Percentiles rank a stretch among this genome's conserved stretches.
phyloP scores from a whole-genome alignment of 2,329 filamentous ascomycete species.

The Aureobasidium lini region DNA sequence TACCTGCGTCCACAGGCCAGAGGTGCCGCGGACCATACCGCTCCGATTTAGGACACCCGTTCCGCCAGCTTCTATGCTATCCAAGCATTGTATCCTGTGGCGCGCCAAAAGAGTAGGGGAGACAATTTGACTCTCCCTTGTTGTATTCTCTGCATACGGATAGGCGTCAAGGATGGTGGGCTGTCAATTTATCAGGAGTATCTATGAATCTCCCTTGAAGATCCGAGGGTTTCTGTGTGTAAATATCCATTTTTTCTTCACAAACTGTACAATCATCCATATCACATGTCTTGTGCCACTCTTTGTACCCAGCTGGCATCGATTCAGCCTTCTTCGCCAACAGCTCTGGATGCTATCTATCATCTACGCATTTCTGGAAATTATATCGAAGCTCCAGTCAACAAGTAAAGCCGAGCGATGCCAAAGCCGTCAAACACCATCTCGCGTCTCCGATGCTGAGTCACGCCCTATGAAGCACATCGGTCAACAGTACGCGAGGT shows the following conservation, averaged over 20 bases:
- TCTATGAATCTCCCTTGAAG: not conserved
- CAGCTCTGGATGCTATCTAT: too few relatives aligned
- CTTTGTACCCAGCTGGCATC: too few relatives aligned
- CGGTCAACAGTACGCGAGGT: too few relatives aligned
- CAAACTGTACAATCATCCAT: not conserved
- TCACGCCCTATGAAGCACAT: too few relatives aligned
- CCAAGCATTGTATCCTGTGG: not conserved
- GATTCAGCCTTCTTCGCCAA: not conserved
- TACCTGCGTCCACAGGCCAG: not conserved
- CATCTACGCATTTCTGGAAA: too few relatives aligned
- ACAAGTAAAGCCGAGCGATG: too few relatives aligned
- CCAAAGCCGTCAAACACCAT: too few relatives aligned
- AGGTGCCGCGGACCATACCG: slow-evolving; percentile 1
- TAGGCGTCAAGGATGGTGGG: slow-evolving; percentile 7
- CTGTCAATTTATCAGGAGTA: slow-evolving; percentile 6
- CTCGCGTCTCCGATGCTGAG: too few relatives aligned
- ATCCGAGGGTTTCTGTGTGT: slow-evolving; percentile 4
- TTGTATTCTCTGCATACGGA: slow-evolving; percentile 13
- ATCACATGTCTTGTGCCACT: not conserved
- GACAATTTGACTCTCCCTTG: not conserved
- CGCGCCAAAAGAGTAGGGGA: not conserved
- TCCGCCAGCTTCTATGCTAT: not conserved
- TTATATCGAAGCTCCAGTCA: too few relatives aligned
- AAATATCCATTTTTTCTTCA: slow-evolving; percentile 11
- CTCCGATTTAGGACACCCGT: not conserved